Base-by-base conservation (phyloP, 1,284 basidiomycete species). In the Leccinum pseudoinsigne region DNA sequence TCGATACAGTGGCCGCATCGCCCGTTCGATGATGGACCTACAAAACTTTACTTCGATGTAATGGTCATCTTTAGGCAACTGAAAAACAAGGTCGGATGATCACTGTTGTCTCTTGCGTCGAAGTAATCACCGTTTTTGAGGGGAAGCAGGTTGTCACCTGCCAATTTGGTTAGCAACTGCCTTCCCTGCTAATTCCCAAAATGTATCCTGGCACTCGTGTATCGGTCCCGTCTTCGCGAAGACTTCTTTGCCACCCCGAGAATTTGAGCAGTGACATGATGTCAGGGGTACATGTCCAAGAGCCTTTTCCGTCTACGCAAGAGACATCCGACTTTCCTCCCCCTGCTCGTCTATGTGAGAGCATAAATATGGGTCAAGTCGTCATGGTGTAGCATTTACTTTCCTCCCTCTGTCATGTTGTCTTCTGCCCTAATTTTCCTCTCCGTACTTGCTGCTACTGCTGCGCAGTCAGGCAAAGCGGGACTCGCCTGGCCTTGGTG, bases 401-500 rank as follows among this genome's bases (percentile, higher is more conserved):
- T 34, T 50, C 21, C 10, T 11, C 40, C 50, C 12, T 38, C 18
- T 56, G 16, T 11, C 1, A 68, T 68, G 67, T 45, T 67, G 11
- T 56, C 55, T 18, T 65, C 58, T 21, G n/a, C 58, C 2, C 7
- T 69, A n/a, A 11, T 69, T 16, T 26, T 59, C 2, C 59, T 73
- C 11, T 62, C 64, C 2, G 4, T 71, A 8, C 69, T 70, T 53
- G 26, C 60, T 1, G 51, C 26, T 28, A 58, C 59, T 40, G 59
- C 59, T 36, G 70, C 60, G 6, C 68, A 61, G 10, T 69, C 69
- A 31, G 68, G 72, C 28, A 71, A 71, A 55, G 57, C 63, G 11
- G 69, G 72, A 47, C 72, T 71, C 8, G 23, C 34, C 50, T 71
- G 72, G 70, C 50, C 72, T 47, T 74, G 62, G 61, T 74, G 72